phyloP scores from a whole-genome alignment of 2,329 filamentous ascomycete species.

The Colletotrichum nymphaeae region DNA sequence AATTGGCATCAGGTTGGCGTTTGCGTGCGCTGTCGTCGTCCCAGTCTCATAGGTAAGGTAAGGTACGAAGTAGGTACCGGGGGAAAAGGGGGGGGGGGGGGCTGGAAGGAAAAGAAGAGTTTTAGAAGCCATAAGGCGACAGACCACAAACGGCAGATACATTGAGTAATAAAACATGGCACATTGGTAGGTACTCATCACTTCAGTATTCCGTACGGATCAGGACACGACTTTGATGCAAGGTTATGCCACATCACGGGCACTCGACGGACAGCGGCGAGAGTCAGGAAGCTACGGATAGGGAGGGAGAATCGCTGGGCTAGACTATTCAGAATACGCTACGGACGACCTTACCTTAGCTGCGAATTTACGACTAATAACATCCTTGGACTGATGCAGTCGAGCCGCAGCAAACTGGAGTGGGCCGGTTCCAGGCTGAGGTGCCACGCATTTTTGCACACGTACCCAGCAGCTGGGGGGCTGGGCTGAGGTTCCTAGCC shows the following conservation, averaged over 20 bases:
- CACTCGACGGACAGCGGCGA: not conserved
- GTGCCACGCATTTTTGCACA: not conserved
- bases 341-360: not conserved
- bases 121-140: not conserved
- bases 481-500: not conserved
- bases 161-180: too few relatives aligned
- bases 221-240: not conserved
- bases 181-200: not conserved
- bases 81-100: not conserved
- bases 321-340: not conserved
- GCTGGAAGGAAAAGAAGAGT: not conserved
- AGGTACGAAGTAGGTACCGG: not conserved
- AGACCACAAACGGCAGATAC: not conserved
- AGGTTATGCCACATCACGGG: not conserved
- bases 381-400: not conserved
- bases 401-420: not conserved
- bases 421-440: conserved; percentile 6
- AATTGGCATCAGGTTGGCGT: not conserved
- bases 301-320: not conserved
- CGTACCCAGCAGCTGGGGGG: not conserved
- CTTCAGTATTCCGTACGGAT: not conserved
- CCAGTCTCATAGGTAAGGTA: not conserved
- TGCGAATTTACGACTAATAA: not conserved
- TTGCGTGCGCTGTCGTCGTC: not conserved
- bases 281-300: not conserved